phyloP scores from a whole-genome alignment of 2,329 filamentous ascomycete species.

The Aphanocladium album region DNA sequence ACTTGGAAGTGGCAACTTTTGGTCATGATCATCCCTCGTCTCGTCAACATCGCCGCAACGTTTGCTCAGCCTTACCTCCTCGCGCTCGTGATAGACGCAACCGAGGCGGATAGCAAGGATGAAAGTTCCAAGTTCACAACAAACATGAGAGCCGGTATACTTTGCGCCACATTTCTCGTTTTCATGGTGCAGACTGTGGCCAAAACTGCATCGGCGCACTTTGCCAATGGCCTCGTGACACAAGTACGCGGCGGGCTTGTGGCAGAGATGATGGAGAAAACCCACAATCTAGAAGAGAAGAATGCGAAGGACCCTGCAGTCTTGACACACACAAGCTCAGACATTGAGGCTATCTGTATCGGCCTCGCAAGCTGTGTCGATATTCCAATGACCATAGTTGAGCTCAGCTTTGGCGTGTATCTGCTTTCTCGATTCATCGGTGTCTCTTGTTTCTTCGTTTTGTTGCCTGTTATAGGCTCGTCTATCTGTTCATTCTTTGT shows the following conservation, averaged over 20 bases:
- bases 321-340: background rate
- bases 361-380: background rate
- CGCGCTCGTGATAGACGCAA: background rate
- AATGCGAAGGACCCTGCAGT: constrained; percentile 23
- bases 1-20: background rate
- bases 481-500: background rate
- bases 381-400: background rate
- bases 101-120: background rate
- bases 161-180: background rate
- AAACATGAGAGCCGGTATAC: background rate
- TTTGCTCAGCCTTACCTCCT: background rate
- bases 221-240: constrained; percentile 22
- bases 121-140: background rate
- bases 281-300: constrained; percentile 26
- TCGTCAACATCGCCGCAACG: background rate
- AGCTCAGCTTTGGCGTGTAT: background rate
- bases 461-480: background rate
- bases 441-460: background rate
- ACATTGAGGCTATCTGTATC: background rate
- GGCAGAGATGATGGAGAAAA: constrained; percentile 44
- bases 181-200: background rate
- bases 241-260: constrained; percentile 27
- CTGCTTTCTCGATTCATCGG: background rate
- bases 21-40: background rate
- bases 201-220: background rate